phyloP scores from a whole-genome alignment of 2,329 filamentous ascomycete genomes.

The Fusarium pseudograminearum region DNA sequence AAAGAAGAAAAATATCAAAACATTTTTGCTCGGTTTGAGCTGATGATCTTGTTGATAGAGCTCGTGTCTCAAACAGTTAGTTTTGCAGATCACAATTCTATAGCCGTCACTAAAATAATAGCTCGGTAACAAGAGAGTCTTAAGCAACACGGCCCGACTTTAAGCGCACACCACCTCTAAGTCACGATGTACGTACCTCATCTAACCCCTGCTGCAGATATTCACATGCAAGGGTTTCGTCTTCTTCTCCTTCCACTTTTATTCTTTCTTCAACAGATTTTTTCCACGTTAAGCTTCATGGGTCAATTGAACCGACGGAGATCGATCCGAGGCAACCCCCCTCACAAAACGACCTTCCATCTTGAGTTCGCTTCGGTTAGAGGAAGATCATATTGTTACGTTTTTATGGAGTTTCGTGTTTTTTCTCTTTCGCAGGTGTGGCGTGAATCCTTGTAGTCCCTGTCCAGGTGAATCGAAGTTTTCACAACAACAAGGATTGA shows the following conservation, averaged over 20 bases:
- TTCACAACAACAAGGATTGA: background rate
- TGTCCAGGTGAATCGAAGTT: background rate
- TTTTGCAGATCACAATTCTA: background rate
- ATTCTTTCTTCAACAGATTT: background rate
- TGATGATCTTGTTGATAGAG: background rate
- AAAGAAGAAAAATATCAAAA: background rate
- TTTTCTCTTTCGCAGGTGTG: background rate
- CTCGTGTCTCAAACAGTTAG: background rate
- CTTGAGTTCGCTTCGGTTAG: background rate
- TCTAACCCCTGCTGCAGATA: background rate
- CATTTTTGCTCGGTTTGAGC: background rate
- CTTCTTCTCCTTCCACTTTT: background rate
- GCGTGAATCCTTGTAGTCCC: background rate
- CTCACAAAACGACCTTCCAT: background rate
- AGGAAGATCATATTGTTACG: background rate
- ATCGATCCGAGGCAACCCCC: background rate
- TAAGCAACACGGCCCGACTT: background rate
- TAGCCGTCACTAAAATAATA: background rate
- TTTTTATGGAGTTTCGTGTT: background rate
- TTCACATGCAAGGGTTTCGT: constrained; percentile 2
- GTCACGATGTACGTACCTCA: too few species aligned
- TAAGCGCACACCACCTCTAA: background rate
- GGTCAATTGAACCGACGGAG: constrained; percentile 1
- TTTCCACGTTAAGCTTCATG: background rate
- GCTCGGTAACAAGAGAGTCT: background rate